Conservation (phyloP, 2,329 filamentous ascomycete species). For the Phialophora verrucosa region DNA sequence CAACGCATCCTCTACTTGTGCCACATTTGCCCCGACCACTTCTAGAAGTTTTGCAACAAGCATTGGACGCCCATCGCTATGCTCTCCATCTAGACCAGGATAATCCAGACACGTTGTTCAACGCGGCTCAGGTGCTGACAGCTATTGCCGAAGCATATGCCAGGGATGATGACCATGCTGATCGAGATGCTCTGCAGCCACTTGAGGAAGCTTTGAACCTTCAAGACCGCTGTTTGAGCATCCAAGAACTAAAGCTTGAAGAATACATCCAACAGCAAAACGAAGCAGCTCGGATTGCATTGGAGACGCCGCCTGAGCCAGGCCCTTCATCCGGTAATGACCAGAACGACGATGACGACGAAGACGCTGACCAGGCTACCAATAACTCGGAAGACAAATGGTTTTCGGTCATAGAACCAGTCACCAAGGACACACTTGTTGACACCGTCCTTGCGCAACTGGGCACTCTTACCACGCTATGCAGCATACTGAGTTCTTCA, state of each 20-base stretch:
- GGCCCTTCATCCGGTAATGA: conserved; percentile 26
- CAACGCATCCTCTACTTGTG: conserved; percentile 68
- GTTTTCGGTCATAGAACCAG: conserved; percentile 69
- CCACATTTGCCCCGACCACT: conserved; percentile 61
- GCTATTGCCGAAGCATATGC: conserved; percentile 66
- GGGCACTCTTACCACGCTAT: conserved; percentile 59
- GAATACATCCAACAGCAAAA: conserved; percentile 51
- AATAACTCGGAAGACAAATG: conserved; percentile 53
- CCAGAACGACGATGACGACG: conserved; percentile 22
- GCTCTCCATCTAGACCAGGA: conserved; percentile 65
- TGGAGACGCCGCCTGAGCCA: conserved; percentile 20
- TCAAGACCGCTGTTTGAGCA: conserved; percentile 61
- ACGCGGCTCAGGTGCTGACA: conserved; percentile 72
- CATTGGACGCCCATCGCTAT: conserved; percentile 68
- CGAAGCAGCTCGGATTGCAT: conserved; percentile 25
- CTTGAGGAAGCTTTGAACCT: conserved; percentile 67
- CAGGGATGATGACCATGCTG: conserved; percentile 56
- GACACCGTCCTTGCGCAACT: conserved; percentile 72
- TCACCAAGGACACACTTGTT: conserved; percentile 68
- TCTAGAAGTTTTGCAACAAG: conserved; percentile 62
- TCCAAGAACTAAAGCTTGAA: conserved; percentile 58
- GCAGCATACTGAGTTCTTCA: conserved; percentile 51
- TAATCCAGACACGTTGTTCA: conserved; percentile 73
- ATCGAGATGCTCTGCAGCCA: conserved; percentile 57
- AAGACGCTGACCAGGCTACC: conserved; percentile 44